Conservation (phyloP, 495 filamentous ascomycete genomes). For the Penicillium verhagenii region DNA sequence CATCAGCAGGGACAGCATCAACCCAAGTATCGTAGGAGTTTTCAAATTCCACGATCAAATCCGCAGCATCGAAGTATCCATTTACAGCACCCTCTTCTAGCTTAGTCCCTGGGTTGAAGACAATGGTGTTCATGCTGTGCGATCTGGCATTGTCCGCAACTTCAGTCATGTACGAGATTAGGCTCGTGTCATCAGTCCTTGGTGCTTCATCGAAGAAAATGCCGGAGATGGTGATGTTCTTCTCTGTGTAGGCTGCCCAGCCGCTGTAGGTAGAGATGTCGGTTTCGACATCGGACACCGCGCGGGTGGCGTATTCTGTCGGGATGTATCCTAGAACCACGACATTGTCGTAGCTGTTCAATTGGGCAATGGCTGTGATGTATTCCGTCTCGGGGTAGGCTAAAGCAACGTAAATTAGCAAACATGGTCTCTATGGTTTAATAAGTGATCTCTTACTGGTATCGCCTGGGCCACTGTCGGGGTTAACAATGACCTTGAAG, state of each 20-base stretch:
- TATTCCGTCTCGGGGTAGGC: slow-evolving; percentile 30
- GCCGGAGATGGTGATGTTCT: slow-evolving; percentile 38
- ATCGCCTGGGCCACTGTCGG: slow-evolving; percentile 43
- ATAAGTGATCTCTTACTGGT: slow-evolving; percentile 12
- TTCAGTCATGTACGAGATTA: slow-evolving; percentile 32
- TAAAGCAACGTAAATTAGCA: neutral
- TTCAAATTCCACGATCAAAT: slow-evolving; percentile 26
- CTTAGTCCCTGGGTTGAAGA: slow-evolving; percentile 25
- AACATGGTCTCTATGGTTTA: neutral
- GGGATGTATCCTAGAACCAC: slow-evolving; percentile 49
- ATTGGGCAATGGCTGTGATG: slow-evolving; percentile 31
- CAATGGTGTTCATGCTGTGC: slow-evolving; percentile 3
- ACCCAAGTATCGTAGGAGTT: slow-evolving; percentile 21
- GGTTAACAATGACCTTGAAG: slow-evolving; percentile 49
- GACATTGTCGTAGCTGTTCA: slow-evolving; percentile 45
- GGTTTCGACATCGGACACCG: slow-evolving; percentile 26
- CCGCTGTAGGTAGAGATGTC: slow-evolving; percentile 42
- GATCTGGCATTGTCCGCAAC: slow-evolving; percentile 27
- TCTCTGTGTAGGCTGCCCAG: slow-evolving; percentile 32
- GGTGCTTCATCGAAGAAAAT: slow-evolving; percentile 52
- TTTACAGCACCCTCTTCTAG: slow-evolving; percentile 7
- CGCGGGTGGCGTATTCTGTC: slow-evolving; percentile 31
- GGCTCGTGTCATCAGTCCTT: slow-evolving; percentile 22
- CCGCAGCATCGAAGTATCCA: slow-evolving; percentile 18
- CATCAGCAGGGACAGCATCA: neutral